These are phyloP conservation scores for Cryptococcus sp. DNA, from an alignment of 1,284 basidiomycete genomes.

Conservation along the genomic window DNA sequence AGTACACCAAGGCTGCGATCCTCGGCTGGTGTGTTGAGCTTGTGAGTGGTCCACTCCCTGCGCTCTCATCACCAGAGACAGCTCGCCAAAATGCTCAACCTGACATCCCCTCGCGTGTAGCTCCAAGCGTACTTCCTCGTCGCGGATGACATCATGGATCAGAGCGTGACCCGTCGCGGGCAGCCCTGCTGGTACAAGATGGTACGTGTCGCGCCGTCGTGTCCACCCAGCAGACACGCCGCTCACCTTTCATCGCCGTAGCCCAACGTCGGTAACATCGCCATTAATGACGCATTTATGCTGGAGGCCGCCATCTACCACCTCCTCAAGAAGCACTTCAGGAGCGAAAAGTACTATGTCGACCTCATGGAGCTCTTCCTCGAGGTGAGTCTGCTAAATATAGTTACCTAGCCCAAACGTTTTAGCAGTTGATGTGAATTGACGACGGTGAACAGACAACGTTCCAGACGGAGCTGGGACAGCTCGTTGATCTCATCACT, in stretches of 20 bases:
- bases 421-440: constrained; percentile 3
- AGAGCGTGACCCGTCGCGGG: constrained; percentile 75
- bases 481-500: constrained; percentile 91
- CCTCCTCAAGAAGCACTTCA: constrained; percentile 85
- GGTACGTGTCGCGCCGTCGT: constrained; percentile 35
- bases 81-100: background rate
- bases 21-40: constrained; percentile 97
- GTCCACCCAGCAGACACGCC: background rate
- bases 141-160: constrained; percentile 97
- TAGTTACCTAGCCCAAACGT: background rate
- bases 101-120: constrained; percentile 51
- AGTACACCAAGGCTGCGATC: constrained; percentile 85
- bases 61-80: no score
- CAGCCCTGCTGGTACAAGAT: constrained; percentile 95
- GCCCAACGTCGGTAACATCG: constrained; percentile 73
- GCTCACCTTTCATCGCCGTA: constrained; percentile 13
- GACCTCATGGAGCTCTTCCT: constrained; percentile 88
- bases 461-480: constrained; percentile 93
- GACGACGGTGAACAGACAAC: constrained; percentile 59
- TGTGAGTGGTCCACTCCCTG: constrained; percentile 55
- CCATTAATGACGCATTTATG: constrained; percentile 97
- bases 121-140: constrained; percentile 98
- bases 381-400: constrained; percentile 57
- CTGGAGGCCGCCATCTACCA: constrained; percentile 91
- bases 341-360: constrained; percentile 74